A percentile compares a stretch with the other conserved stretches of the same genome.
phyloP scores from a whole-genome alignment of 345 rosid genomes.

The Laguncularia racemosa region DNA sequence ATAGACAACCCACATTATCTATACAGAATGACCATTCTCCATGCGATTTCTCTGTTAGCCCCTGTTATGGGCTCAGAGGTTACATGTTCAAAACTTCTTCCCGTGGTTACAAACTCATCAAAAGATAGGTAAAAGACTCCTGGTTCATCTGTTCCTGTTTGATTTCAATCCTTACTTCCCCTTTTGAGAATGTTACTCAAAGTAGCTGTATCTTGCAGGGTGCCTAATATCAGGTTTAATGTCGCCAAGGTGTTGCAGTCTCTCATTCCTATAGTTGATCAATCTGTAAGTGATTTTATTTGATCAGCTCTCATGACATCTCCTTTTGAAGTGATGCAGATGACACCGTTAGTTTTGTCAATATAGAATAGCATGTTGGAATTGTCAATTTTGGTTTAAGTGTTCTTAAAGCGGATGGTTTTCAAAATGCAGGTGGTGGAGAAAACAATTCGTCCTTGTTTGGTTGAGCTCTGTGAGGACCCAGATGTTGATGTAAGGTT shows the following conservation, averaged over 20 bases:
- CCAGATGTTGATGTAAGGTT: slow-evolving; percentile 80
- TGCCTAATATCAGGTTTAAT: slow-evolving; percentile 93
- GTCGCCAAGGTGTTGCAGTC: slow-evolving; percentile 95
- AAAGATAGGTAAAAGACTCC: slow-evolving; percentile 58
- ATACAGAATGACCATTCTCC: slow-evolving; percentile 83
- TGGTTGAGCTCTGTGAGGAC: slow-evolving; percentile 65
- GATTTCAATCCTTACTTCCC: too few relatives aligned
- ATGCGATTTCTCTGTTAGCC: slow-evolving; percentile 75
- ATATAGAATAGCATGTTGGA: neutral
- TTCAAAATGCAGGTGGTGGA: slow-evolving; percentile 48
- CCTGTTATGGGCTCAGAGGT: slow-evolving; percentile 90
- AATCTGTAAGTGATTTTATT: slow-evolving; percentile 48
- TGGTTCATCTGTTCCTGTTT: too few relatives aligned
- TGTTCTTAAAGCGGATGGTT: slow-evolving; percentile 3
- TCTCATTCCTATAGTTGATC: slow-evolving; percentile 73
- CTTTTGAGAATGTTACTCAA: neutral
- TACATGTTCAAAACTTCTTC: slow-evolving; percentile 77
- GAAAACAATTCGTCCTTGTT: slow-evolving; percentile 53
- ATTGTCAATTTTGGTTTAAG: neutral
- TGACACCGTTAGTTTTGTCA: neutral
- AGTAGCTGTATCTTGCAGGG: slow-evolving; percentile 35
- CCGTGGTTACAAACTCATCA: slow-evolving; percentile 66
- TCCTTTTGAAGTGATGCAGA: too few relatives aligned
- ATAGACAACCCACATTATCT: slow-evolving; percentile 80
- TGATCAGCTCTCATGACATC: neutral